A percentile compares a stretch with the other conserved stretches of the same genome.
Evolutionary conservation across 306 rosid genomes (phyloP).

Genomic region (Pterocarpus santalinus): DNA sequence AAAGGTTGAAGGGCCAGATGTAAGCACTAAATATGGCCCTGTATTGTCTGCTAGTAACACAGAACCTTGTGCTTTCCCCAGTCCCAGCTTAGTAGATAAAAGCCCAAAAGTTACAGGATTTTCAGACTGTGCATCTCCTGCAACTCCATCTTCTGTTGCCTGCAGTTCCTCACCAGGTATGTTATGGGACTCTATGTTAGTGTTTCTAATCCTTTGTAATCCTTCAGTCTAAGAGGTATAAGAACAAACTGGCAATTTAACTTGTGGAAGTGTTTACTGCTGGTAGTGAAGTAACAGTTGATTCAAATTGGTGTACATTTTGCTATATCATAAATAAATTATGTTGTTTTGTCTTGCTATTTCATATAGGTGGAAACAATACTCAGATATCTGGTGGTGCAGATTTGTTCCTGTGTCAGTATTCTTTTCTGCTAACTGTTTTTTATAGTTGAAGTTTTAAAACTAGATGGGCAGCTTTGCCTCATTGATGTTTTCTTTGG

Average conservation of each 20-base stretch:
- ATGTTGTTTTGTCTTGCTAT: slow-evolving; percentile 2
- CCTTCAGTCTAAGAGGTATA: slow-evolving; percentile 1
- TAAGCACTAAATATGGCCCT: slow-evolving; percentile 60
- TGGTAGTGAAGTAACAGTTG: neutral
- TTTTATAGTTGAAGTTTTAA: neutral
- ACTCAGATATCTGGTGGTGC: slow-evolving; percentile 6
- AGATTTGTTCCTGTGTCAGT: neutral
- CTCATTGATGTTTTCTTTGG: slow-evolving; percentile 16
- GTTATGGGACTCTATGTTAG: neutral
- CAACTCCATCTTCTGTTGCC: slow-evolving; percentile 96
- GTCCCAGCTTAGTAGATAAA: slow-evolving; percentile 71
- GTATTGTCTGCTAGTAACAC: slow-evolving; percentile 52
- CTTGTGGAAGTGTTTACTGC: slow-evolving; percentile 4
- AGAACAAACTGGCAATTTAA: slow-evolving; percentile 1
- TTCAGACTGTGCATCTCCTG: slow-evolving; percentile 89
- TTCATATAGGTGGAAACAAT: neutral
- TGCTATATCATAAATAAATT: neutral
- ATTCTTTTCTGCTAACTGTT: neutral
- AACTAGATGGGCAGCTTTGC: neutral
- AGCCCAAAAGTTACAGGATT: slow-evolving; percentile 69
- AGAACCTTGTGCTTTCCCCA: slow-evolving; percentile 59
- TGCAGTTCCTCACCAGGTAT: slow-evolving; percentile 98
- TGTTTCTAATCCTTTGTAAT: neutral
- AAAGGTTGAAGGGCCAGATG: slow-evolving; percentile 86
- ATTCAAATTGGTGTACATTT: neutral